phyloP scores from a whole-genome alignment of 2,329 filamentous ascomycete species.

The Fonsecaea nubica region DNA sequence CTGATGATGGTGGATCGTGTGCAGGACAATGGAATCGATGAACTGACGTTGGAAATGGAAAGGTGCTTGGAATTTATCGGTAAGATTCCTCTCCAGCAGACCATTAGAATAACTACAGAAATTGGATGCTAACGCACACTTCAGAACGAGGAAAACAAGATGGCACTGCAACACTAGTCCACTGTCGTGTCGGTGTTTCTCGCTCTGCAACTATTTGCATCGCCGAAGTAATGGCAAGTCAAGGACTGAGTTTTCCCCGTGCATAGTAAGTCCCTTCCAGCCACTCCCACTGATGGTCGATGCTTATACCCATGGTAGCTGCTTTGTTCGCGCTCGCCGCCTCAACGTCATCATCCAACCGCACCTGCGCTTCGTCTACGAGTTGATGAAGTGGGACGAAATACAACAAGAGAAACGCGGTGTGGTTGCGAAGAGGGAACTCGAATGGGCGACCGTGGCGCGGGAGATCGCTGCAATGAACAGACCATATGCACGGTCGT shows the following conservation, averaged over 20 bases:
- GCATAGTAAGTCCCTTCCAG: constrained; percentile 69
- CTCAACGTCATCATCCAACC: constrained; percentile 99
- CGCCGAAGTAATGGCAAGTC: constrained; percentile 91
- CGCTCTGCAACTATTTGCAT: constrained; percentile 97
- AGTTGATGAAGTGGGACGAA: constrained; percentile 96
- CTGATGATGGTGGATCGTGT: constrained; percentile 82
- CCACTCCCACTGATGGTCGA: neutral
- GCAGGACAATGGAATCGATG: constrained; percentile 96
- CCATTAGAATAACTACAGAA: constrained; percentile 2
- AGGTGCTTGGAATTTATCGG: constrained; percentile 90
- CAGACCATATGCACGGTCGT: constrained; percentile 79
- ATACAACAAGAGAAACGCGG: constrained; percentile 53
- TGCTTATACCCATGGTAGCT: constrained; percentile 55
- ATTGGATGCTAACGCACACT: constrained; percentile 24
- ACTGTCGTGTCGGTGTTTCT: constrained; percentile 95
- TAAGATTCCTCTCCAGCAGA: constrained; percentile 56
- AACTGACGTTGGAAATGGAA: constrained; percentile 82
- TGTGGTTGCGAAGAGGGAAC: constrained; percentile 68
- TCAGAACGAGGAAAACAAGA: constrained; percentile 78
- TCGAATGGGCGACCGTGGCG: constrained; percentile 89
- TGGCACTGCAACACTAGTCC: constrained; percentile 85
- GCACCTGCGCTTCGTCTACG: constrained; percentile 91
- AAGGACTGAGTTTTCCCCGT: constrained; percentile 81
- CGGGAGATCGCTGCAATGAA: constrained; percentile 96
- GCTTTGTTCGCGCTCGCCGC: constrained; percentile 88